These are phyloP conservation scores for Zoysia japonica DNA, from an alignment of 176 grass and related monocot genomes.

Conservation along the genomic window DNA sequence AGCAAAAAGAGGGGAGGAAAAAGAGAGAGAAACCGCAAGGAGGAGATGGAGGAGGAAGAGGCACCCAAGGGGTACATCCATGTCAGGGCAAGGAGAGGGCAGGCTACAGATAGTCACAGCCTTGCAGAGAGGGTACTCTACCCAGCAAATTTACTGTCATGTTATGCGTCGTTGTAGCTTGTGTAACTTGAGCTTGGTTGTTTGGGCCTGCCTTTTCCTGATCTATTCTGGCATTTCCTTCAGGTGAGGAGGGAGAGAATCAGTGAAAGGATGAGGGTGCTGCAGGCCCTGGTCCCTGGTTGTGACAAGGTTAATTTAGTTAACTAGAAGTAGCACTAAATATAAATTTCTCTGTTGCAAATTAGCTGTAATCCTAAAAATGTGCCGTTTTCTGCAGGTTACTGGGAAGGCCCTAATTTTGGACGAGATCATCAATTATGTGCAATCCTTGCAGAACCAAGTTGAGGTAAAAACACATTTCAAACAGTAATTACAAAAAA, in stretches of 20 bases:
- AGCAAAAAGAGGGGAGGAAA: conserved; percentile 56
- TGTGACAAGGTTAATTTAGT: conserved; percentile 73
- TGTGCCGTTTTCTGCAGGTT: conserved; percentile 45
- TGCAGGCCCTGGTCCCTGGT: conserved; percentile 90
- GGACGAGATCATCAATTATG: conserved; percentile 97
- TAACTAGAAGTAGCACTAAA: neutral
- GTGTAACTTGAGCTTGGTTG: conserved; percentile 21
- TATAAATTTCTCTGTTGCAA: neutral
- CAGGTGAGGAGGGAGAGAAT: conserved; percentile 95
- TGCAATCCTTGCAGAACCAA: conserved; percentile 93
- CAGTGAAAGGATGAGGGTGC: conserved; percentile 95
- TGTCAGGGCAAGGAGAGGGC: conserved; percentile 96
- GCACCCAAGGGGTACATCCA: conserved; percentile 84
- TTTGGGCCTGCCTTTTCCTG: conserved; percentile 33
- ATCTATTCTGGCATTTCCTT: conserved; percentile 37
- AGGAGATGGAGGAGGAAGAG: conserved; percentile 47
- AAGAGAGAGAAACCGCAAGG: conserved; percentile 45
- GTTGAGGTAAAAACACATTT: conserved; percentile 60
- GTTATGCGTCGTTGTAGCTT: conserved; percentile 18
- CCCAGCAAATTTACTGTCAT: conserved; percentile 6
- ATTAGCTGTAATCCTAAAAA: conserved; percentile 20
- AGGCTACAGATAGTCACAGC: conserved; percentile 95
- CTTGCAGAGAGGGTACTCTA: conserved; percentile 79
- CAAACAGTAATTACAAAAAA: neutral
- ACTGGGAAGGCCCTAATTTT: conserved; percentile 79